Base-by-base conservation (phyloP, 2,329 filamentous ascomycete genomes). In the Diaporthe sp. region DNA sequence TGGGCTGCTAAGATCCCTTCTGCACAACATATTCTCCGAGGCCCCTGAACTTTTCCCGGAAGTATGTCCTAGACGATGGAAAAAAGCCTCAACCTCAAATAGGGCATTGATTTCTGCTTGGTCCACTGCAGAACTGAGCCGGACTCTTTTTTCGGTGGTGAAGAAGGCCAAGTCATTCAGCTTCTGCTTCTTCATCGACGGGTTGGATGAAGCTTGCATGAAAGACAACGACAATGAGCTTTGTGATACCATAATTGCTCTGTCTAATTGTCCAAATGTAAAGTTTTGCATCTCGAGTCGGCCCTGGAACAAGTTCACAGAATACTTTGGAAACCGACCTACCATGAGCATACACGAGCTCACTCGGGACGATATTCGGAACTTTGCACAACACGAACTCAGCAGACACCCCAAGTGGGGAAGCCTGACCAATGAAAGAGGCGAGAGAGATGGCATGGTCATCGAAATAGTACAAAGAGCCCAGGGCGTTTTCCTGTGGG, bases 281-380 rank as follows among this genome's bases (percentile, higher is more conserved):
- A 65, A 65, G 42, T 15, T 65, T 28, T 65, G 61, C 61, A 44
- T 65, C 61, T 65, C 61, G 6, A 65, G 61, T 49, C 61, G 61
- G 17, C 61, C 61, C 13, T 65, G 61, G 42, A 65, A 65, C 25
- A 46, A 17, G 17, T 65, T 65, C 42, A 49, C 25, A 4, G 61
- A 65, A 25, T 65, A 34, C 25, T 65, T 65, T 31, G 61, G 61
- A 44, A 65, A 8, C 3, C 42, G 61, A 19, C 61, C 61, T 7
- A 65, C 61, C 3, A 5, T 65, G 61, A 65, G 61, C 61, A 49
- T 65, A 65, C 61, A 65, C 5, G 42, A 65, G 39, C 61, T 49
- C 25, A 65, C 61, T 49, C 61, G 61, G 8, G 8, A 65, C 25
- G 61, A 65, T 5, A 65, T 65, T 22, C 61, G 9, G 9, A 49